Evolutionary conservation across 768 basidiomycete genomes (phyloP).

Genomic region (Tricholoma sp.): DNA sequence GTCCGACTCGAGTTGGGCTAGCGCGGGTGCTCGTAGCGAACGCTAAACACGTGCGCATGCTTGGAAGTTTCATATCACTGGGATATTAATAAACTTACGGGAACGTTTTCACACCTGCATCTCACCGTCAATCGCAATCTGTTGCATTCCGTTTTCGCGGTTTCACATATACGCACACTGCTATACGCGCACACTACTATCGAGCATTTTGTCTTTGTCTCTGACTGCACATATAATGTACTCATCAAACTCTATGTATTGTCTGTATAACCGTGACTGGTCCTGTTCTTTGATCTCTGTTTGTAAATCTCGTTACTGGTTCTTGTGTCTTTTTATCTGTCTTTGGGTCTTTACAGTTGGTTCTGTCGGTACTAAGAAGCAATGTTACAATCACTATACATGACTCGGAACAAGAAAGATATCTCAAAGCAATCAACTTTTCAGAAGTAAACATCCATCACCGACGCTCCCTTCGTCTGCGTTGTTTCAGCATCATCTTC

Average conservation of each 20-base stretch:
- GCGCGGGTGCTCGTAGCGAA: slow-evolving; percentile 10
- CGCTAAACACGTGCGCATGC: slow-evolving; percentile 1
- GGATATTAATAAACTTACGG: background rate
- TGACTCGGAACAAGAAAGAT: no score
- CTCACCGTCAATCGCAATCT: background rate
- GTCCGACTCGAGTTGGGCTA: slow-evolving; percentile 19
- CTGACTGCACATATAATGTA: background rate
- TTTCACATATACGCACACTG: background rate
- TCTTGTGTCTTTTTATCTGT: background rate
- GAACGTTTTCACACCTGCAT: background rate
- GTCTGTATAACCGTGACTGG: background rate
- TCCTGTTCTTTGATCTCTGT: background rate
- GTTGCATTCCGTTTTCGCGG: background rate
- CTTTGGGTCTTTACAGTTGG: background rate
- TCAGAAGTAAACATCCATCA: background rate
- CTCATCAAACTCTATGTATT: background rate
- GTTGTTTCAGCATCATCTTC: background rate
- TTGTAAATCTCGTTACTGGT: background rate
- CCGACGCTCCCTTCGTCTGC: background rate
- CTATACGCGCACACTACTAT: background rate
- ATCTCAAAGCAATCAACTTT: no score
- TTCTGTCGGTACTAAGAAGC: no score
- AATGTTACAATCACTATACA: no score
- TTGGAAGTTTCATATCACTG: background rate
- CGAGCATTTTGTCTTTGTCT: background rate